phyloP scores from a whole-genome alignment of 2,329 filamentous ascomycete species.

The Berkeleyomyces rouxiae region DNA sequence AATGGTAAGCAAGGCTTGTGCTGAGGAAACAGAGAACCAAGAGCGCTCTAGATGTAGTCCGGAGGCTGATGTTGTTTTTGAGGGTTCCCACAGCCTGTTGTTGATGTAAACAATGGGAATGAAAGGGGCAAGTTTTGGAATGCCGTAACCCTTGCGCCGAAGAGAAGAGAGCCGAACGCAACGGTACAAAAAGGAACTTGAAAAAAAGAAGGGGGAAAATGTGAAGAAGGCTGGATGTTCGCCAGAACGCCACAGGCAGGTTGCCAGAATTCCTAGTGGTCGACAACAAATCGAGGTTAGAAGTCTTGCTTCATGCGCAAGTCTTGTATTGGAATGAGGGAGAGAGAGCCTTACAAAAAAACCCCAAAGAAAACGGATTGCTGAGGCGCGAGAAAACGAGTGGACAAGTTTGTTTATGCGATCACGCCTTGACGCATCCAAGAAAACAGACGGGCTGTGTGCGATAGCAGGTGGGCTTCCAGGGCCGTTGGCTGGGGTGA shows the following conservation, averaged over 20 bases:
- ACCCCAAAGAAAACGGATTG: not conserved
- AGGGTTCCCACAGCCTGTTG: not conserved
- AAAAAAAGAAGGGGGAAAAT: conserved; percentile 7
- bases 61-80: not conserved
- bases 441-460: no score
- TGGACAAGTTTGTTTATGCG: not conserved
- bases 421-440: no score
- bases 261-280: not conserved
- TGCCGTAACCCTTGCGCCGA: conserved; percentile 5
- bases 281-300: not conserved
- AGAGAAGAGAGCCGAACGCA: not conserved
- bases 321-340: not conserved
- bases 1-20: not conserved
- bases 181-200: conserved; percentile 6
- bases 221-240: conserved; percentile 3
- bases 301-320: not conserved
- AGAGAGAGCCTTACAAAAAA: not conserved
- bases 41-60: not conserved
- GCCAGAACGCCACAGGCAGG: not conserved
- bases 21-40: not conserved
- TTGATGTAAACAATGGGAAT: not conserved
- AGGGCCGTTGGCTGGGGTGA: no score
- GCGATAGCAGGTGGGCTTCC: not conserved
- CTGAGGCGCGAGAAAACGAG: not conserved
- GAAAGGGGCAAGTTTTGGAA: conserved; percentile 8